These are phyloP conservation scores for Dryas integrifolia DNA, from an alignment of 331 rosid species.

Conservation along the genomic window DNA sequence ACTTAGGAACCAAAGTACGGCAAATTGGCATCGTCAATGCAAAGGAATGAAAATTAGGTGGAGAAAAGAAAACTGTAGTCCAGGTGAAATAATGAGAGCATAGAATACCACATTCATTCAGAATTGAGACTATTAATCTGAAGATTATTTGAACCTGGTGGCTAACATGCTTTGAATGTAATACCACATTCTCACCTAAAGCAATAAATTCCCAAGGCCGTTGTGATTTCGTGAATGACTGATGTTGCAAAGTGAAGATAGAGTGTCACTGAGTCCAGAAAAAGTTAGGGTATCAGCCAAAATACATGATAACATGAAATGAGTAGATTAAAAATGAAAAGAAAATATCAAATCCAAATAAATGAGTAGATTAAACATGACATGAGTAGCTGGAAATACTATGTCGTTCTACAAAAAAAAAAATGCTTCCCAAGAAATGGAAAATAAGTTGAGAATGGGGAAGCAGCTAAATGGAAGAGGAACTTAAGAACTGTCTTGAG, in stretches of 20 bases:
- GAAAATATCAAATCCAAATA: not conserved
- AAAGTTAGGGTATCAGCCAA: constrained; percentile 14
- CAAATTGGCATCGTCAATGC: not conserved
- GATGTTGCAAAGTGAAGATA: constrained; percentile 84
- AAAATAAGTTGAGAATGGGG: not conserved
- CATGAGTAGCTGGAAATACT: no score
- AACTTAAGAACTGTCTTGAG: not conserved
- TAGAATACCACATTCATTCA: not conserved
- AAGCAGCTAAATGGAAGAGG: not conserved
- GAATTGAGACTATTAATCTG: not conserved
- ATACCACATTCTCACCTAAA: constrained; percentile 61
- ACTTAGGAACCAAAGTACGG: constrained; percentile 4
- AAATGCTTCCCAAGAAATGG: not conserved
- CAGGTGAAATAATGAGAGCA: not conserved
- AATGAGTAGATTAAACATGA: not conserved
- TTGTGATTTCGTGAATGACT: constrained; percentile 73
- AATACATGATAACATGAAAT: constrained; percentile 12
- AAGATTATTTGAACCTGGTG: not conserved
- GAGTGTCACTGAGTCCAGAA: constrained; percentile 50
- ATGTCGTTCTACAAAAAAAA: no score
- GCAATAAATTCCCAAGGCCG: constrained; percentile 86
- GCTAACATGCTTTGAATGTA: not conserved
- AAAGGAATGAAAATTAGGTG: not conserved
- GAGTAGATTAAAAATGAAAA: not conserved
- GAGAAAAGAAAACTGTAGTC: not conserved